Base-by-base conservation (phyloP, 371 early-diverging fungal genomes). In the Saksenaea oblongispora region DNA sequence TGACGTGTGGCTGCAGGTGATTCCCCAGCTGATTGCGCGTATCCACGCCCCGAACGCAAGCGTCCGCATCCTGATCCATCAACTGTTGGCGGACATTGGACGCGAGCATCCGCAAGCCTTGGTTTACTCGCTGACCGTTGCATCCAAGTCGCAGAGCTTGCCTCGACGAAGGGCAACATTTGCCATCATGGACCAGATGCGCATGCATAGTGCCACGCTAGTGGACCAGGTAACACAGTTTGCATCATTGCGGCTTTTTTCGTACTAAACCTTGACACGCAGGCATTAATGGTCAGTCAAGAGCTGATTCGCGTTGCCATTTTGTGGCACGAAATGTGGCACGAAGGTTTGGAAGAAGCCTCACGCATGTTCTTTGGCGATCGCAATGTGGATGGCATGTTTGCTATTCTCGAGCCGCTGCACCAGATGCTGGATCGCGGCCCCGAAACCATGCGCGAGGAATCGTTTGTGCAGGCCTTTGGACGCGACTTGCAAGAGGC, bases 281-380 rank as follows among this genome's bases (percentile, higher is more conserved):
- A 91, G 80, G 97, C 97, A 1, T 75, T 96, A 26, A 77, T 98
- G 54, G 98, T 99, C 39, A 93, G 95, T 73, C 93, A 95, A 68
- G 99, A 99, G 63, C 89, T 99, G 15, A 97, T 98, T 66, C 91
- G 98, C 26, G 95, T 97, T 14, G 96, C 99, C 15, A 93, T 98
- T 59, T 71, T 97, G 36, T 96, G 97, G 95, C 95, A 95, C 59
- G 99, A 99, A 80, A 91, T 95, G 95, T 99, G 99, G 98, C 91
- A 92, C 59, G 96, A 98, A 67, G 96, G 96, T 2, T 74, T 99
- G 15, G 95, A 95, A 70, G 96, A 95, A 64, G 96, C 97, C 0
- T 94, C 94, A 0, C 72, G 93, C 39, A 80, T 91, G 13, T 97
- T 94, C 67, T 95, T 91, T 72, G 91, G 89, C 26, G 92, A 95